Base-by-base conservation (phyloP, 2,329 filamentous ascomycete genomes). In the Penicillium polonicum region DNA sequence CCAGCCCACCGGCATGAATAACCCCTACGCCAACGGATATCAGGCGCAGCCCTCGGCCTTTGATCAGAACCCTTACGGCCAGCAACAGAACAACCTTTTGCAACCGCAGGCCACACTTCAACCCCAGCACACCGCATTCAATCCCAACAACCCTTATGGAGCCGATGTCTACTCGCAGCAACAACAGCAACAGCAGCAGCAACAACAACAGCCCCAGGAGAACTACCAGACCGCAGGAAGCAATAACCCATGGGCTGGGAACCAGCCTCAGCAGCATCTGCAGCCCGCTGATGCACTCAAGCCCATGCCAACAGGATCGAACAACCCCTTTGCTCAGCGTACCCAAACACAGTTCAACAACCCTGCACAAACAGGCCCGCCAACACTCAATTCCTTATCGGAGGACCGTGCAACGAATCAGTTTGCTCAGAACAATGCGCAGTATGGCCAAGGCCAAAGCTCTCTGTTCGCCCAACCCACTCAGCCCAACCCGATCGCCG, bases 221-320 rank as follows among this genome's bases (percentile, higher is more conserved):
- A 69, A 84, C 49, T 81, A 84, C 21, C 80, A 87, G 21, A 88
- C 91, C 61, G 81, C 92, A 25, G 92, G 92, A 36, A 95, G 86
- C 74, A 95, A 97, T 79, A 99, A 99, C 73, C 94, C 94, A 0
- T 99, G 93, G 91, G 89, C 91, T 25, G 82, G 81, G 62, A 83
- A 80, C 66, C 81, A 78, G 60, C 83, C 83, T 8, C 56, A 58
- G 62, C 80, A 84, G 59, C 73, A 86, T n/a, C n/a, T 56, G 39
- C 80, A 84, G 58, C 74, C 86, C 15, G 70, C 74, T 50, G 83
- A 89, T 52, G 77, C 87, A 2, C 77, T 97, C 62, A 88, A 89
- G 71, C 89, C 92, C 5, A 89, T 91, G 71, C 88, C 90, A 4
- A 99, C 94, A 3, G 94, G 94, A 48, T 97, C 94, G 17, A 99